Base-by-base conservation (phyloP, 805 yeast genomes). In the Allodekkera sacchari region DNA sequence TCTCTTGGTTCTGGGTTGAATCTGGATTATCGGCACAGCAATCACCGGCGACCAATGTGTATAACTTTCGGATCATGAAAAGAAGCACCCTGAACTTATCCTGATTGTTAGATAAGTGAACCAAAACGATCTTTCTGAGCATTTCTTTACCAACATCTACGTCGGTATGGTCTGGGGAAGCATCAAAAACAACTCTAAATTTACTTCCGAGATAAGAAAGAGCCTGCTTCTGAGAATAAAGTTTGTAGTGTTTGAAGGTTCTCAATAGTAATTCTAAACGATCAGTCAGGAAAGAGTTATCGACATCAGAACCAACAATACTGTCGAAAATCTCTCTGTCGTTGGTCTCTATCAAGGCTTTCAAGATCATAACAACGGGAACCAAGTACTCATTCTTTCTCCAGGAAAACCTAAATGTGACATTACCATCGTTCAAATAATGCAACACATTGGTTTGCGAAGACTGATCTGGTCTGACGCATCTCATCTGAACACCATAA, bases 1-100 rank as follows among this genome's bases (percentile, higher is more conserved):
- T 83, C 63, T 92, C 98, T 63, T 92, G 98, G 67, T 92, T 96
- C 67, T 92, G 98, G 7, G 96, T 84, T 30, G 97, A 94, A 77
- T 92, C 98, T 55, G 98, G 98, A 62, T 92, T 92, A 59, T 92
- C 98, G 12, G 96, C 89, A 32, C 88, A 66, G 59, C 96, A 89
- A 54, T 89, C 96, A 38, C 96, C 96, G 22, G 96, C 96, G 27
- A 89, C 97, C 42, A 92, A 69, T 0, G 97, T 71, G 57, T 92
- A 92, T 39, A 92, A 70, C 61, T 92, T 92, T 68, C 97, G 76
- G 49, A 92, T 78, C 97, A 92, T 92, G 62, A 88, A 92, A 38
- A 88, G 60, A 38, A 92, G 63, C 79, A 88, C 66, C 51, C 85
- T 71, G 59, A 84, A 87, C 62, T 92, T 92, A 57, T 87, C 96